These are phyloP conservation scores for Ganoderma meredithae DNA, from an alignment of 1,284 basidiomycete species.

Conservation along the genomic window DNA sequence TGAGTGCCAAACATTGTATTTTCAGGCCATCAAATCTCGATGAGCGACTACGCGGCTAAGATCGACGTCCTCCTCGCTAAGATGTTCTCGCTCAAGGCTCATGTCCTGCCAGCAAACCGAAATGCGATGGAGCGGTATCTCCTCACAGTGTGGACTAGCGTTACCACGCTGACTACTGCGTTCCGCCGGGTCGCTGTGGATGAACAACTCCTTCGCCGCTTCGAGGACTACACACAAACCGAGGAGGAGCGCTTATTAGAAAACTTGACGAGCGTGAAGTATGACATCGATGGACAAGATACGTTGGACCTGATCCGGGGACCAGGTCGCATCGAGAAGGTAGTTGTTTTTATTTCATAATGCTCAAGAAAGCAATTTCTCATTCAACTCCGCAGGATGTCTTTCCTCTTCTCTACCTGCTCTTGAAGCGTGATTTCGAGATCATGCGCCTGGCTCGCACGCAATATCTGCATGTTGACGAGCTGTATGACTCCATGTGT, in stretches of 20 bases:
- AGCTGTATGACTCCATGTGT: conserved; percentile 23
- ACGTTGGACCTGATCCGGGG: conserved; percentile 32
- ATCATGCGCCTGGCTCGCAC: conserved; percentile 33
- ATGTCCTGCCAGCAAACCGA: conserved; percentile 30
- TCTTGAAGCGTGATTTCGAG: conserved; percentile 35
- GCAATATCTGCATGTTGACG: conserved; percentile 29
- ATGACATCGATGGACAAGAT: conserved; percentile 36
- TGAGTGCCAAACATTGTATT: neutral
- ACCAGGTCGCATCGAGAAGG: conserved; percentile 30
- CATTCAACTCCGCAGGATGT: conserved; percentile 27
- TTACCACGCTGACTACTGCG: conserved; percentile 11
- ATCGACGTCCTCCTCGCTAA: conserved; percentile 32
- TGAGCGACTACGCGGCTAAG: conserved; percentile 31
- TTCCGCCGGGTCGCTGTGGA: conserved; percentile 17
- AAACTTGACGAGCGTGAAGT: conserved; percentile 34
- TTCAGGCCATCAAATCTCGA: conserved; percentile 33
- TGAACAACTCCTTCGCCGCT: conserved; percentile 11
- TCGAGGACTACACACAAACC: conserved; percentile 28
- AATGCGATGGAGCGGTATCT: conserved; percentile 30
- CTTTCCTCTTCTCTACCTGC: conserved; percentile 37
- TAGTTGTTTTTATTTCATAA: neutral
- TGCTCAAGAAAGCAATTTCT: neutral
- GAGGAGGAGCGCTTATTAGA: conserved; percentile 34
- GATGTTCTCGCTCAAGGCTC: conserved; percentile 30
- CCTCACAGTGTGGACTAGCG: conserved; percentile 7